Evolutionary conservation across 176 grass and related monocot genomes (phyloP).

Genomic region (Oryza brachyantha): DNA sequence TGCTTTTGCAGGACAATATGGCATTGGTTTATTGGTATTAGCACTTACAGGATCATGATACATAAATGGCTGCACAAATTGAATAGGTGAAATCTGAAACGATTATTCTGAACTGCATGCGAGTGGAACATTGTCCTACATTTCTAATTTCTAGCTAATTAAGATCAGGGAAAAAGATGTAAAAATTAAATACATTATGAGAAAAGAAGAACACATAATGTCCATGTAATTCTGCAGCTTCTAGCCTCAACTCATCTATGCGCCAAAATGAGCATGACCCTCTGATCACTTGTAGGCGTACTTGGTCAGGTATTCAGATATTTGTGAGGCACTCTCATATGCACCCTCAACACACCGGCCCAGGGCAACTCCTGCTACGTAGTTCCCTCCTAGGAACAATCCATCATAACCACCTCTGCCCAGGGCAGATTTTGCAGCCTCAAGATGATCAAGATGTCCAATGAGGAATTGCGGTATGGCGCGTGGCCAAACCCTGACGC

Average conservation of each 20-base stretch:
- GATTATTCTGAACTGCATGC: background rate
- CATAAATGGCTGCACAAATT: conserved; percentile 13
- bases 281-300: conserved; percentile 49
- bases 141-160: conserved; percentile 20
- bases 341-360: conserved; percentile 85
- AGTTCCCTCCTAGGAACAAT: conserved; percentile 88
- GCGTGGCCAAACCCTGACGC: conserved; percentile 81
- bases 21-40: background rate
- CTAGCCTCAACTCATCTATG: conserved; percentile 17
- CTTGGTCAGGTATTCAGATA: conserved; percentile 69
- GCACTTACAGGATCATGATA: conserved; percentile 23
- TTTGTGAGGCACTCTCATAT: conserved; percentile 63
- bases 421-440: conserved; percentile 58
- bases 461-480: conserved; percentile 93
- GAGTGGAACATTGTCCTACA: background rate
- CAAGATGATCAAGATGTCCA: conserved; percentile 78
- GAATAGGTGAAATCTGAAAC: background rate
- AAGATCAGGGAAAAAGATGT: background rate
- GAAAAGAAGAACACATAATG: too few species aligned
- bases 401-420: conserved; percentile 41
- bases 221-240: background rate
- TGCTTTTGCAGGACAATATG: background rate
- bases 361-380: conserved; percentile 82
- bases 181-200: too few species aligned
- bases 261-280: background rate